Percentiles rank a stretch among this genome's conserved stretches.
phyloP scores from a whole-genome alignment of 2,329 filamentous ascomycete species.

The Sporothrix inflata region DNA sequence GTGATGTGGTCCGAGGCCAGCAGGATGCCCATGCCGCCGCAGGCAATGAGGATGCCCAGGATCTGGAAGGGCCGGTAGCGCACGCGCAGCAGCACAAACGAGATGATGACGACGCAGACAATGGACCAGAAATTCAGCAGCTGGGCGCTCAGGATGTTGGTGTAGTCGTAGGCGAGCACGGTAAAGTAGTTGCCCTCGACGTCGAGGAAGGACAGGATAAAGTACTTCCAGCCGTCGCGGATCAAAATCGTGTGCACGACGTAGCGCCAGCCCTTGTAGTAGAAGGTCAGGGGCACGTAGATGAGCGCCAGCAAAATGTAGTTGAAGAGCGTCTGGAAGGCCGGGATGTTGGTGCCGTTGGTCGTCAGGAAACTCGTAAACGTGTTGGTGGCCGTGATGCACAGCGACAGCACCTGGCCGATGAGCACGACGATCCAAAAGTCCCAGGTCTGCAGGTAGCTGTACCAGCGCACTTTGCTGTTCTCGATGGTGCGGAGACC shows the following conservation, averaged over 20 bases:
- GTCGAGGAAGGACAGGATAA: conserved; percentile 89
- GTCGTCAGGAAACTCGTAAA: conserved; percentile 74
- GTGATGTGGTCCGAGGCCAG: conserved; percentile 87
- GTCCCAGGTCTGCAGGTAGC: conserved; percentile 80
- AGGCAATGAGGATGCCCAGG: conserved; percentile 83
- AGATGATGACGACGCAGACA: conserved; percentile 84
- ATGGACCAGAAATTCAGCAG: conserved; percentile 99
- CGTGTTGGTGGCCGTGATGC: conserved; percentile 91
- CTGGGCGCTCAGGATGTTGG: conserved; percentile 89
- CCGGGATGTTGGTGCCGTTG: conserved; percentile 77
- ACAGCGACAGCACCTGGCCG: conserved; percentile 83
- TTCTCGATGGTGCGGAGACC: conserved; percentile 61
- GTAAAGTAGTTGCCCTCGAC: conserved; percentile 98
- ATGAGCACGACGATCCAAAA: conserved; percentile 84
- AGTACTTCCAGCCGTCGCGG: conserved; percentile 87
- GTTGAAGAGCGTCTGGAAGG: conserved; percentile 95
- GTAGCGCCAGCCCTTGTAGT: conserved; percentile 74
- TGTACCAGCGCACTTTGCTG: conserved; percentile 61
- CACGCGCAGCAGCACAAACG: conserved; percentile 79
- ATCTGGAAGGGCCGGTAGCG: conserved; percentile 87
- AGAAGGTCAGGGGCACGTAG: conserved; percentile 79
- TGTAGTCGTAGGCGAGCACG: conserved; percentile 89
- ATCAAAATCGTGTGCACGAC: conserved; percentile 64
- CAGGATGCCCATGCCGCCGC: conserved; percentile 86
- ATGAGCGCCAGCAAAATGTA: conserved; percentile 82